Base-by-base conservation (phyloP, 352 stramenopile genomes). In the Pythium grandisporangium region DNA sequence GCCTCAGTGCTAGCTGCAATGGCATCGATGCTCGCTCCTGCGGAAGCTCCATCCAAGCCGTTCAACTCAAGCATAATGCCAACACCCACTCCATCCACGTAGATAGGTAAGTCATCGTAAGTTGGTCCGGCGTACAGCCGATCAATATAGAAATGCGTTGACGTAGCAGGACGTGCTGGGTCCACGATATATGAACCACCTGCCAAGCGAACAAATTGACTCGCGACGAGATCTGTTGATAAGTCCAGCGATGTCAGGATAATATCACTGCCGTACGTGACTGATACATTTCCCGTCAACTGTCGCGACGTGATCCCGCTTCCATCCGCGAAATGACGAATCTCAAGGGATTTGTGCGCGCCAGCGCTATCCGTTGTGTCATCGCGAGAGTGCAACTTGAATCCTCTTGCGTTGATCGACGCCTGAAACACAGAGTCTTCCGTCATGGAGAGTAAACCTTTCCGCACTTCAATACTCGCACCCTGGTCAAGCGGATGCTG, bases 291-390 rank as follows among this genome's bases (percentile, higher is more conserved):
- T 7, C 66, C 66, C 11, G 54, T 56, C 4, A 83, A 34, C 34
- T 58, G 41, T 2, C 55, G 51, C 3, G 53, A 41, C 14, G 30
- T 53, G 4, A 48, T 50, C 6, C 51, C 55, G 42, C 60, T 79
- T 22, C 55, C 60, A 30, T 76, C 66, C 6, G 70, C 55, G 37
- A 69, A 83, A 42, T 83, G 66, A 8, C 63, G 63, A 34, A 83
- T 69, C 23, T 78, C 53, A 24, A 74, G 19, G 1, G 58, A 62
- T 5, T 54, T 60, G 16, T 79, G 66, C 20, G 54, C 34, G 10
- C 56, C 40, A 7, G 55, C 48, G 1, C 51, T 47, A 12, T 66
- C 45, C 6, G 58, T 40, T 22, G 66, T 72, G 36, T 73, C 63
- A 42, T 79, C 70, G 7, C 61, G 56, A 11, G 70, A 79, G 23